phyloP scores from a whole-genome alignment of 805 yeast species.

The Candida hungchunana region DNA sequence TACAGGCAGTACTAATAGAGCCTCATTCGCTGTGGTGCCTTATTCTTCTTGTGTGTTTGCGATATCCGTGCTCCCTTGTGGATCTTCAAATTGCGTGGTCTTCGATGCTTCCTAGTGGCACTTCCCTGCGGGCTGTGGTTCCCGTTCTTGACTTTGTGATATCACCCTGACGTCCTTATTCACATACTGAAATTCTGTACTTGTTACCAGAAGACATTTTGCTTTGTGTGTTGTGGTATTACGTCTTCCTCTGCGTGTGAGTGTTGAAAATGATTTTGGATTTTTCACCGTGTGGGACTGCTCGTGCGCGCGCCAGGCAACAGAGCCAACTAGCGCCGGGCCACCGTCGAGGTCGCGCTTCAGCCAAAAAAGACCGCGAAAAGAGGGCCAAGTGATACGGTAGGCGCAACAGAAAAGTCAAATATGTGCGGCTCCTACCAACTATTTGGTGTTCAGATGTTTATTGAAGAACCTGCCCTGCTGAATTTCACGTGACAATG shows the following conservation, averaged over 20 bases:
- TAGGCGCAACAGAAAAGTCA: slow-evolving; percentile 1
- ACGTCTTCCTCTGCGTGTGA: slow-evolving; percentile 5
- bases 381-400: background rate
- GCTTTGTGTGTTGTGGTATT: slow-evolving; percentile 18
- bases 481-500: too few relatives aligned
- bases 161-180: slow-evolving; percentile 4
- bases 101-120: too few relatives aligned
- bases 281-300: slow-evolving; percentile 23
- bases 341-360: too few relatives aligned
- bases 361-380: background rate
- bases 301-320: slow-evolving; percentile 7
- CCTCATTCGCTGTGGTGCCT: too few relatives aligned
- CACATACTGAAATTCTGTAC: slow-evolving; percentile 98
- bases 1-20: too few relatives aligned
- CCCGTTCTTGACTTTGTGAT: background rate
- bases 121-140: too few relatives aligned
- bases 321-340: background rate
- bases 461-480: slow-evolving; percentile 3
- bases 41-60: too few relatives aligned
- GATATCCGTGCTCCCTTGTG: too few relatives aligned
- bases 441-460: slow-evolving; percentile 5
- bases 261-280: slow-evolving; percentile 18
- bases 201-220: slow-evolving; percentile 97
- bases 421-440: background rate
- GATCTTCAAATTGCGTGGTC: too few relatives aligned